Base-by-base conservation (phyloP, 2,329 filamentous ascomycete species). In the Fusarium coffeatum region DNA sequence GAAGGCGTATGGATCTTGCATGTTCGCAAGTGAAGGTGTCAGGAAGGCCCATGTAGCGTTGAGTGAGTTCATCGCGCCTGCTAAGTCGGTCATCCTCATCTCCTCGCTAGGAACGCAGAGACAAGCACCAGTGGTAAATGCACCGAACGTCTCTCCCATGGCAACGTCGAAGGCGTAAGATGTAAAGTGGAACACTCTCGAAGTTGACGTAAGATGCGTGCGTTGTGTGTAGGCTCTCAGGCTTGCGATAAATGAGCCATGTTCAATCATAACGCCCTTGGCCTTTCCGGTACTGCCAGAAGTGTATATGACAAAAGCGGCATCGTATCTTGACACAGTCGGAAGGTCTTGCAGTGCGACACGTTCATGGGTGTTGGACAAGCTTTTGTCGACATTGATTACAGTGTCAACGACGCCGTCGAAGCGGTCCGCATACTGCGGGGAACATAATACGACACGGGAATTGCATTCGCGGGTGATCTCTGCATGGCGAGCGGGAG, bases 251-350 rank as follows among this genome's bases (percentile, higher is more conserved):
- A 76, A 68, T 0, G 72, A 63, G 0, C 50, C 42, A 20, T 75
- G 73, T 3, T 71, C 65, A 25, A 75, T 70, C 1, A 75, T 55
- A 15, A 75, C 59, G 2, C 73, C 73, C 18, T 75, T 75, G 0
- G 73, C 68, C 9, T 47, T 73, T 32, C 73, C 73, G 1, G 73
- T 75, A 10, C 73, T 75, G 7, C 73, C 73, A 1, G 72, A 75
- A 8, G 73, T 75, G 22, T 64, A 75, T 8, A 75, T 73, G 11
- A 68, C 53, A 8, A 73, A 68, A 1, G 67, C 69, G 0, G 69
- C 59, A 45, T 66, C 43, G 10, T 4, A 43, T 40, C 25, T 11
- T 2, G 55, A 9, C 2, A 66, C 55, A 3, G 1, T 8, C 51
- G 55, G 66, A 0, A 69, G 12, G 8, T 63, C 34, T 5, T 68